Evolutionary conservation across 2,329 filamentous ascomycete species (phyloP).

Genomic region (Arthrobotrys entomopaga): DNA sequence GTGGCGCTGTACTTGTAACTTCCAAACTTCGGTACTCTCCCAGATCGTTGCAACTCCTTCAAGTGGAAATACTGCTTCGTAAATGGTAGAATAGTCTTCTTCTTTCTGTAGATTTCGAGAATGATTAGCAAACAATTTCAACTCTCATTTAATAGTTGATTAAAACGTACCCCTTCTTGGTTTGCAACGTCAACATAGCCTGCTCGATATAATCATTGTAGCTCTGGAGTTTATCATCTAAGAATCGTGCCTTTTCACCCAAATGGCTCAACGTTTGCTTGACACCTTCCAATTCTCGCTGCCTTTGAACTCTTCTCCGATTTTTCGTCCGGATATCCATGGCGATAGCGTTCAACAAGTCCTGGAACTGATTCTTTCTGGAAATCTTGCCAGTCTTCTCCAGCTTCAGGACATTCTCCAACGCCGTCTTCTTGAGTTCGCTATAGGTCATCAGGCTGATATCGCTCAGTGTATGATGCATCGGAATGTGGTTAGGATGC

Average conservation of each 20-base stretch:
- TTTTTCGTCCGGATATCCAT: constrained; percentile 98
- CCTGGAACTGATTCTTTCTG: constrained; percentile 89
- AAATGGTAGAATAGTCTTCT: constrained; percentile 95
- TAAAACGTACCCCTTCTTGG: constrained; percentile 81
- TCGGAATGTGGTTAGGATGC: constrained; percentile 80
- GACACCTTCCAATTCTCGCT: constrained; percentile 88
- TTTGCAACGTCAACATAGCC: constrained; percentile 95
- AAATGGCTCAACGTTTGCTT: constrained; percentile 78
- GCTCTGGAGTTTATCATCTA: constrained; percentile 93
- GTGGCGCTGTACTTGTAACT: constrained; percentile 97
- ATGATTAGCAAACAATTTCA: constrained; percentile 38
- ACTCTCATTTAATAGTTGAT: background rate
- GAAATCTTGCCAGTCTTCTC: constrained; percentile 89
- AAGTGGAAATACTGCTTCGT: constrained; percentile 99
- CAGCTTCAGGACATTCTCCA: constrained; percentile 91
- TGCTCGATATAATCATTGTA: constrained; percentile 99
- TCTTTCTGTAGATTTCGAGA: constrained; percentile 69
- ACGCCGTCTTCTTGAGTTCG: constrained; percentile 88
- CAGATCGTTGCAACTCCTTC: constrained; percentile 89
- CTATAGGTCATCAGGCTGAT: constrained; percentile 85
- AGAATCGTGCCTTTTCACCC: constrained; percentile 86
- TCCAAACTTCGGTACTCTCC: constrained; percentile 95
- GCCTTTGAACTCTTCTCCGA: constrained; percentile 86
- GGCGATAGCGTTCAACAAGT: constrained; percentile 96
- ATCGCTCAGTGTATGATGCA: constrained; percentile 73